These are phyloP conservation scores for Leccinum disarticulatum DNA, from an alignment of 768 basidiomycete genomes.

Conservation along the genomic window DNA sequence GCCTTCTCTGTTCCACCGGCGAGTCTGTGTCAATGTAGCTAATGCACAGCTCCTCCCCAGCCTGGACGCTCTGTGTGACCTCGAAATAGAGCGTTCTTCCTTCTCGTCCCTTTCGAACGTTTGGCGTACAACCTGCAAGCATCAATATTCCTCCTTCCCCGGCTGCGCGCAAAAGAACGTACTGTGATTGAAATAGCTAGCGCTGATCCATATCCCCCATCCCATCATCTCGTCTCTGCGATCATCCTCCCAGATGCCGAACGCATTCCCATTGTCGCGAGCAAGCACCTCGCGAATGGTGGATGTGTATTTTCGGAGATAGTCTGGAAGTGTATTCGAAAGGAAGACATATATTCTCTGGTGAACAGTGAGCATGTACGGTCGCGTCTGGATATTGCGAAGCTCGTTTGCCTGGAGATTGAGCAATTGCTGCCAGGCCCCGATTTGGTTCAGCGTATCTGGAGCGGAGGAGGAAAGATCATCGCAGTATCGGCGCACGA, in stretches of 20 bases:
- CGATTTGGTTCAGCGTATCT: slow-evolving; percentile 4
- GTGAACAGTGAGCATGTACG: slow-evolving; percentile 51
- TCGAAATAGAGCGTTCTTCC: slow-evolving; percentile 50
- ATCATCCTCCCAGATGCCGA: slow-evolving; percentile 65
- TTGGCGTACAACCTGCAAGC: slow-evolving; percentile 50
- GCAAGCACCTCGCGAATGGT: slow-evolving; percentile 54
- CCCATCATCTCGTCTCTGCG: slow-evolving; percentile 57
- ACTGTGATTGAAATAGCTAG: slow-evolving; percentile 73
- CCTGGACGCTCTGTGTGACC: slow-evolving; percentile 40
- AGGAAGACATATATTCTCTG: slow-evolving; percentile 57
- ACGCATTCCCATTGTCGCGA: slow-evolving; percentile 65
- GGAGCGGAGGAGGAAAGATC: slow-evolving; percentile 13
- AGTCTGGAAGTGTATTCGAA: slow-evolving; percentile 33
- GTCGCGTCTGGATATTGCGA: slow-evolving; percentile 43
- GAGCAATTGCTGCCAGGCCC: slow-evolving; percentile 49
- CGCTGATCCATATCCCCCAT: slow-evolving; percentile 60
- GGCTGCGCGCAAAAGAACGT: slow-evolving; percentile 7
- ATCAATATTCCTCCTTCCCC: too few relatives aligned
- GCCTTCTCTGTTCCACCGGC: slow-evolving; percentile 36
- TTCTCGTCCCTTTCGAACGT: slow-evolving; percentile 45
- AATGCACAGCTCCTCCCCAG: slow-evolving; percentile 59
- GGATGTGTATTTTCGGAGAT: slow-evolving; percentile 37
- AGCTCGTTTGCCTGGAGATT: slow-evolving; percentile 60
- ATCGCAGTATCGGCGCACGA: slow-evolving; percentile 43
- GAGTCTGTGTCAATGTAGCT: slow-evolving; percentile 46